A percentile compares a stretch with the other conserved stretches of the same genome.
phyloP scores from a whole-genome alignment of 2,329 filamentous ascomycete genomes.

The Corynespora cassiicola region DNA sequence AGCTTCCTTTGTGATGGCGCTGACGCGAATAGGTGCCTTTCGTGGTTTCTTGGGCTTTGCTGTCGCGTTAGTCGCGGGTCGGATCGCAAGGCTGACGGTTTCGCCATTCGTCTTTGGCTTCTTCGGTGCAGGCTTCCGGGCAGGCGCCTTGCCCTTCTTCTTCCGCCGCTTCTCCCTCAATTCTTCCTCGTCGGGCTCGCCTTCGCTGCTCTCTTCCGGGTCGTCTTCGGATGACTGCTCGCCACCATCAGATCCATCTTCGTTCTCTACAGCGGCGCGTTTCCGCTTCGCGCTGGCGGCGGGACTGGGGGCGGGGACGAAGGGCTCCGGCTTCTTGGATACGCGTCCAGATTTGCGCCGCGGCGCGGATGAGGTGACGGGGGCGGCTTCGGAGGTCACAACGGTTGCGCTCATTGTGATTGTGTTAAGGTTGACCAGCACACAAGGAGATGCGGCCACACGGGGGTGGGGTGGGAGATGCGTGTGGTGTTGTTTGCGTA shows the following conservation, averaged over 20 bases:
- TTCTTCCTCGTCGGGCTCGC: conserved; percentile 49
- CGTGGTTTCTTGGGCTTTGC: conserved; percentile 52
- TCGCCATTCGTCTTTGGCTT: conserved; percentile 63
- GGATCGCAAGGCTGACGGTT: conserved; percentile 60
- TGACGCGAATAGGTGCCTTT: conserved; percentile 60
- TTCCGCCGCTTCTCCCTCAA: conserved; percentile 42
- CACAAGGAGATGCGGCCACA: no score
- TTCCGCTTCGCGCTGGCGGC: conserved; percentile 44
- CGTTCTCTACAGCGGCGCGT: conserved; percentile 36
- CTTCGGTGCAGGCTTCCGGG: conserved; percentile 53
- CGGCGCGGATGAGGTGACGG: conserved; percentile 33
- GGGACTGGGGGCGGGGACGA: conserved; percentile 37
- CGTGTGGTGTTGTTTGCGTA: no score
- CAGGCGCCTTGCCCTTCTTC: conserved; percentile 34
- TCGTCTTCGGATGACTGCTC: conserved; percentile 34
- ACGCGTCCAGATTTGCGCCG: conserved; percentile 51
- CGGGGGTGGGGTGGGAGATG: no score
- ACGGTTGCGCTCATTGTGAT: conserved; percentile 39
- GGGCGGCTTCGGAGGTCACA: conserved; percentile 27
- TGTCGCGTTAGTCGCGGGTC: conserved; percentile 50
- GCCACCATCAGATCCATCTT: conserved; percentile 36
- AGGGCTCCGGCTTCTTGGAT: conserved; percentile 42
- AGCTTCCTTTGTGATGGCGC: conserved; percentile 55
- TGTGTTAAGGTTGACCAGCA: no score
- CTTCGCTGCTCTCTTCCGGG: conserved; percentile 40